Base-by-base conservation (phyloP, 768 basidiomycete species). In the Piloderma croceum region DNA sequence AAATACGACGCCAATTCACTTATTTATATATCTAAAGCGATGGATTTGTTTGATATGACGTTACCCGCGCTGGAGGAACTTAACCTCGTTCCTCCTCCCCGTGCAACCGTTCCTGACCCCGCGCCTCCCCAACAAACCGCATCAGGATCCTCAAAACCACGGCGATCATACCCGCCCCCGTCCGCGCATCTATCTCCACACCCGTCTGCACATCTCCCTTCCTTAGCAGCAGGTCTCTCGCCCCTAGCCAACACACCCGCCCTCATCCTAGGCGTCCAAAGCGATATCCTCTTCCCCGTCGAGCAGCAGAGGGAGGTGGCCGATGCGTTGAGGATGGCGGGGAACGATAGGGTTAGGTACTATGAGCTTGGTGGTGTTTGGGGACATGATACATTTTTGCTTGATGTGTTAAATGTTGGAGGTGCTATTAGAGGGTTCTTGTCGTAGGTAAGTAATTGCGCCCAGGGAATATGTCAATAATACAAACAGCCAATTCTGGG, bases 1-100 rank as follows among this genome's bases (percentile, higher is more conserved):
- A 98, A 96, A 59, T 99, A 98, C 61, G 96, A 99, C 59, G 94
- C 96, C 43, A 99, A 98, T 67, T 97, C 93, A 2, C 82, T 98
- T 62, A 91, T 98, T 49, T 99, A 98, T 70, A 80, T 99, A 45
- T 94, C 90, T 5, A 99, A 98, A 64, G 96, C 96, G 23, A 99
- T 99, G 96, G 96, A 98, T 61, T 73, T 98, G 0, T 99, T 99
- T 63, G 94, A 97, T 65, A 82, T 99, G 78, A 91, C 90, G 4
- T 65, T 69, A 1, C 74, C 87, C 12, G 75, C 90, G 12, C 74
- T 99, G 13, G 60, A 74, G 35, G 76, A 76, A 19, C 75, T 97
- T 22, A 71, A 76, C 23, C 68, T 97, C 31, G 58, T 58, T 9
- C 56, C 51, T 4, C 49, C 46, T 21, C 57, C 53, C 3, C 50